Evolutionary conservation across 345 rosid genomes (phyloP).

Genomic region (Barbarea vulgaris): DNA sequence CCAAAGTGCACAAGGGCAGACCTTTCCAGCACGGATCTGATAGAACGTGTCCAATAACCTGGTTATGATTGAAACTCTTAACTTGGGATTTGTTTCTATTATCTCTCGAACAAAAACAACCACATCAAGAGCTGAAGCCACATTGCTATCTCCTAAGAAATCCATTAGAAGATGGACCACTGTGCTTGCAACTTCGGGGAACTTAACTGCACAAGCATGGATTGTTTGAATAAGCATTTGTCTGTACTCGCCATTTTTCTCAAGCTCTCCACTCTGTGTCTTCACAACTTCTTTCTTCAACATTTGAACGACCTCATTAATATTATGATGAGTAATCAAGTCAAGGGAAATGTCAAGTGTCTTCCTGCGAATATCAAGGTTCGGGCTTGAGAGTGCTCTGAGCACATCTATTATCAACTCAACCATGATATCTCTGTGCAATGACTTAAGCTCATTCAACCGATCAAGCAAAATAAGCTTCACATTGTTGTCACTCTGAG

Average conservation of each 20-base stretch:
- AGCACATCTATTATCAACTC: conserved; percentile 90
- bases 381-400: conserved; percentile 88
- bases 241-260: conserved; percentile 89
- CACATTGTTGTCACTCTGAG: conserved; percentile 91
- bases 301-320: conserved; percentile 75
- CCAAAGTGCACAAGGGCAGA: conserved; percentile 92
- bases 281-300: conserved; percentile 90
- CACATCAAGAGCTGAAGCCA: conserved; percentile 89
- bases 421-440: conserved; percentile 79
- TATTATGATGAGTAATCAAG: conserved; percentile 73
- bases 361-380: conserved; percentile 82
- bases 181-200: conserved; percentile 93
- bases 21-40: conserved; percentile 87
- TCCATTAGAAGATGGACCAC: conserved; percentile 93
- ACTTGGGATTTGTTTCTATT: conserved; percentile 79
- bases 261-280: conserved; percentile 87
- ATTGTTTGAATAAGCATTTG: conserved; percentile 96
- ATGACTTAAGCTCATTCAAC: conserved; percentile 70
- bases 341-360: conserved; percentile 86
- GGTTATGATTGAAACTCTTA: conserved; percentile 84
- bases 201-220: conserved; percentile 85
- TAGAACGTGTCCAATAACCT: conserved; percentile 85
- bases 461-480: conserved; percentile 88
- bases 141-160: conserved; percentile 85
- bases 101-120: conserved; percentile 80